phyloP scores from a whole-genome alignment of 495 filamentous ascomycete species.

The Neurospora intermedia region DNA sequence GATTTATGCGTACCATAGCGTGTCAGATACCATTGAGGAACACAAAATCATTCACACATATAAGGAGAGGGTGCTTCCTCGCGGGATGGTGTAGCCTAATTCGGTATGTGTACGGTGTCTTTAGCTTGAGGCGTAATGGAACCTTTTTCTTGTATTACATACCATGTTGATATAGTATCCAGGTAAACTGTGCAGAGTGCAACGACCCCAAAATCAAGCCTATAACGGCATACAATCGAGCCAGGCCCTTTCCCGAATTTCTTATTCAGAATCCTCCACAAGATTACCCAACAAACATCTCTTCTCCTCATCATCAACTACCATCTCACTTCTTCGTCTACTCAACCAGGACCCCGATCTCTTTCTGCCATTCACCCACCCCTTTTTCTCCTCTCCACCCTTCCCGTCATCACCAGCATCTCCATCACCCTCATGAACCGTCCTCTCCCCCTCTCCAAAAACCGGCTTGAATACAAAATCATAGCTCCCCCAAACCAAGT shows the following conservation, averaged over 20 bases:
- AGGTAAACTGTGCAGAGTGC: neutral
- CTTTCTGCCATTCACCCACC: neutral
- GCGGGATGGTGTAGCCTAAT: neutral
- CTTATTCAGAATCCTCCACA: neutral
- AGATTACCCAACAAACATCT: slow-evolving; percentile 5
- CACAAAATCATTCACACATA: neutral
- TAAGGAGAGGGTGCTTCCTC: neutral
- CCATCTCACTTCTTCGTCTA: slow-evolving; percentile 2
- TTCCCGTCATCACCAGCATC: neutral
- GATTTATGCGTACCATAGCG: neutral
- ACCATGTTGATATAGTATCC: neutral
- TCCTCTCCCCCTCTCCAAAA: slow-evolving; percentile 88
- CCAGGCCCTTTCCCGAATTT: neutral
- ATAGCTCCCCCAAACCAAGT: slow-evolving; percentile 60
- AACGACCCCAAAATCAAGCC: neutral
- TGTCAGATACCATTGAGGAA: neutral
- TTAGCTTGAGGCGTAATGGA: neutral
- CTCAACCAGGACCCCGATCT: neutral
- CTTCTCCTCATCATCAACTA: slow-evolving; percentile 17
- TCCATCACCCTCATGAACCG: slow-evolving; percentile 24
- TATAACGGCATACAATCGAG: neutral
- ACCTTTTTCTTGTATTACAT: neutral
- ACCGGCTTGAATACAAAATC: slow-evolving; percentile 53
- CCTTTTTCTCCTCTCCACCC: neutral
- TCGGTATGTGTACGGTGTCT: neutral